A percentile compares a stretch with the other conserved stretches of the same genome.
Evolutionary conservation across 768 basidiomycete genomes (phyloP).

Genomic region (Phlegmacium glaucopus): DNA sequence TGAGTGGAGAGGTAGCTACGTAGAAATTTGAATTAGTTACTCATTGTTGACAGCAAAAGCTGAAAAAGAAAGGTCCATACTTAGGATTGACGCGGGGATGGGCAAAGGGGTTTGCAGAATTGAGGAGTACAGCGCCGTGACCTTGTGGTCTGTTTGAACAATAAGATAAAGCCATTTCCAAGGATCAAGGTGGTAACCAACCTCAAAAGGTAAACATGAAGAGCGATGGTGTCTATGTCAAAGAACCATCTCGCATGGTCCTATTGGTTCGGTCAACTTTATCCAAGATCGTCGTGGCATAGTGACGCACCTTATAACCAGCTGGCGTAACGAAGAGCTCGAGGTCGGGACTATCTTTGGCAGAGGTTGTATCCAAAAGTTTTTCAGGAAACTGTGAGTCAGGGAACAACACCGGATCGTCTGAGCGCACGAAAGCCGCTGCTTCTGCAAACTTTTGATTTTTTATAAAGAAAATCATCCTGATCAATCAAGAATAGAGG

Average conservation of each 20-base stretch:
- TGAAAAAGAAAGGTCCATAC: slow-evolving; percentile 18
- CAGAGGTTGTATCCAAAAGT: slow-evolving; percentile 43
- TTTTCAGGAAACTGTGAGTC: slow-evolving; percentile 29
- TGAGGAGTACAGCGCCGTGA: slow-evolving; percentile 35
- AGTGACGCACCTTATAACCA: slow-evolving; percentile 35
- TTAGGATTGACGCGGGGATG: slow-evolving; percentile 43
- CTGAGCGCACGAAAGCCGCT: slow-evolving; percentile 56
- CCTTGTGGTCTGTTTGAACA: slow-evolving; percentile 36
- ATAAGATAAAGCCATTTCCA: not conserved
- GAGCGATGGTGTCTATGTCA: slow-evolving; percentile 34
- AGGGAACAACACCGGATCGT: slow-evolving; percentile 49
- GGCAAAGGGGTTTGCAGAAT: slow-evolving; percentile 39
- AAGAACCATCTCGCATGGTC: slow-evolving; percentile 34
- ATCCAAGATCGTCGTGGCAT: not conserved
- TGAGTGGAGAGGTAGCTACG: slow-evolving; percentile 37
- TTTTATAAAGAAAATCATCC: not conserved
- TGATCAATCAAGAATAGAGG: not conserved
- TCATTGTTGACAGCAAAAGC: not conserved
- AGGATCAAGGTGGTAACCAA: slow-evolving; percentile 10
- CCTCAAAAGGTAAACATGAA: slow-evolving; percentile 43
- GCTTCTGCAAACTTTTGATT: slow-evolving; percentile 46
- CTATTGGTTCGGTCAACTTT: slow-evolving; percentile 14
- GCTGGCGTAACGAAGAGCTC: slow-evolving; percentile 43
- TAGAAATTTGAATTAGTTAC: not conserved
- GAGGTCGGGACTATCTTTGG: slow-evolving; percentile 42